These are phyloP conservation scores for Ottelia alismoides DNA, from an alignment of 106 monocot species.

Conservation along the genomic window DNA sequence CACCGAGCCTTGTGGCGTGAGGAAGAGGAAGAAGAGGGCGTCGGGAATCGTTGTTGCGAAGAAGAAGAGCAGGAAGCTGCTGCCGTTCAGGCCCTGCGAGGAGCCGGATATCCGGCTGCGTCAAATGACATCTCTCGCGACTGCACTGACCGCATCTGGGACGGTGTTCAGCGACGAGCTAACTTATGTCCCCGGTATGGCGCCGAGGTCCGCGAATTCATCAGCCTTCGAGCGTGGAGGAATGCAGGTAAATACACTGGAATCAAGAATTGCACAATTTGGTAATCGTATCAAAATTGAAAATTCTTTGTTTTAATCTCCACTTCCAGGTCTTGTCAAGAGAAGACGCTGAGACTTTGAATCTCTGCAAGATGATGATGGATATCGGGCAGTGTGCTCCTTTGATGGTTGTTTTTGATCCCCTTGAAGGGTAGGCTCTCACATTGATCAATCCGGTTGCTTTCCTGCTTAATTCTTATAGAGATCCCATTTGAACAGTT, in stretches of 20 bases:
- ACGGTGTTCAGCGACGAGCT: constrained; percentile 75
- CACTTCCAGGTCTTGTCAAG: constrained; percentile 46
- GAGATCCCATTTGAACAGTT: constrained; percentile 25
- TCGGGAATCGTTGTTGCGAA: constrained; percentile 13
- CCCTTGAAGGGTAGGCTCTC: constrained; percentile 66
- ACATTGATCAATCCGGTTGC: too few species aligned
- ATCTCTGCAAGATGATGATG: constrained; percentile 82
- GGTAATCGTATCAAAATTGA: too few species aligned
- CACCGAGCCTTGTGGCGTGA: constrained; percentile 2
- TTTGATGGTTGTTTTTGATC: constrained; percentile 71
- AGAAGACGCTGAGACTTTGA: constrained; percentile 67
- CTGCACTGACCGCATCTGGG: constrained; percentile 56
- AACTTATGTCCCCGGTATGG: constrained; percentile 54
- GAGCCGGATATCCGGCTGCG: constrained; percentile 42
- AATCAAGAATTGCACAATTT: background rate
- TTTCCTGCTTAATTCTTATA: background rate
- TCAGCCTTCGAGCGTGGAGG: constrained; percentile 58
- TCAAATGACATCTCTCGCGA: constrained; percentile 95
- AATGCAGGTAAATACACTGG: constrained; percentile 56
- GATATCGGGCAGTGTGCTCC: constrained; percentile 81
- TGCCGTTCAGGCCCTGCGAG: constrained; percentile 64
- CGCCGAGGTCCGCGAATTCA: constrained; percentile 55
- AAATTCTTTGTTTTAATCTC: background rate
- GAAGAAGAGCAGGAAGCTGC: constrained; percentile 71
- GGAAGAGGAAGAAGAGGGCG: constrained; percentile 19